phyloP scores from a whole-genome alignment of 768 basidiomycete species.

The Hemileccinum rubropunctum region DNA sequence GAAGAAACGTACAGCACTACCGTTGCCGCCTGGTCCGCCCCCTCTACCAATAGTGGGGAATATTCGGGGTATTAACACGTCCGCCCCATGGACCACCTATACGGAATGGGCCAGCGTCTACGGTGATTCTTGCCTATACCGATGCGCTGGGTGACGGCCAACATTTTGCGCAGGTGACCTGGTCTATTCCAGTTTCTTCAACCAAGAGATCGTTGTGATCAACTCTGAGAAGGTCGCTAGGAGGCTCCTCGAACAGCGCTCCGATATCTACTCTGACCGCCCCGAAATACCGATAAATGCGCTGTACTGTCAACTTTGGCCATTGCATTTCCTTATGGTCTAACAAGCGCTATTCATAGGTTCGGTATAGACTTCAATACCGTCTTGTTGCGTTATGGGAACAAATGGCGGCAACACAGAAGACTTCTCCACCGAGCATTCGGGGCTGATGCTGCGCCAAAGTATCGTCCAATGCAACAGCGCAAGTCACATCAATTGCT shows the following conservation, averaged over 20 bases:
- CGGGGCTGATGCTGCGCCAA: constrained; percentile 19
- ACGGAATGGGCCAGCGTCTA: constrained; percentile 17
- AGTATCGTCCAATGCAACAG: constrained; percentile 33
- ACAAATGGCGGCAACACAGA: constrained; percentile 36
- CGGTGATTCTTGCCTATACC: constrained; percentile 2
- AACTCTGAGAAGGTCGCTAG: constrained; percentile 24
- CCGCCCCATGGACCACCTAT: constrained; percentile 20
- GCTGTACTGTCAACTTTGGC: constrained; percentile 13
- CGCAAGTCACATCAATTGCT: constrained; percentile 30
- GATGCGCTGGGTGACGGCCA: neutral
- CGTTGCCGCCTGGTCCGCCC: constrained; percentile 21
- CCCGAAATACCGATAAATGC: constrained; percentile 23
- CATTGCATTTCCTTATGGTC: neutral
- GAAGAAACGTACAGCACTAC: constrained; percentile 2
- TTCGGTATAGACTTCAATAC: constrained; percentile 36
- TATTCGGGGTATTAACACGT: constrained; percentile 10
- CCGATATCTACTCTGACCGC: constrained; percentile 31
- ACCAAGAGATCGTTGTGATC: constrained; percentile 26
- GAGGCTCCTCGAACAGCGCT: constrained; percentile 27
- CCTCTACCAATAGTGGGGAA: constrained; percentile 20
- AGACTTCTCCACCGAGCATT: constrained; percentile 37
- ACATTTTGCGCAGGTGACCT: constrained; percentile 22
- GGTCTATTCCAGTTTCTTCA: constrained; percentile 24
- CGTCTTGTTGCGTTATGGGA: constrained; percentile 35
- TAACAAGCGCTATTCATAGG: constrained; percentile 1